Base-by-base conservation (phyloP, 202 grass and related monocot species). In the Panicum hallii region DNA sequence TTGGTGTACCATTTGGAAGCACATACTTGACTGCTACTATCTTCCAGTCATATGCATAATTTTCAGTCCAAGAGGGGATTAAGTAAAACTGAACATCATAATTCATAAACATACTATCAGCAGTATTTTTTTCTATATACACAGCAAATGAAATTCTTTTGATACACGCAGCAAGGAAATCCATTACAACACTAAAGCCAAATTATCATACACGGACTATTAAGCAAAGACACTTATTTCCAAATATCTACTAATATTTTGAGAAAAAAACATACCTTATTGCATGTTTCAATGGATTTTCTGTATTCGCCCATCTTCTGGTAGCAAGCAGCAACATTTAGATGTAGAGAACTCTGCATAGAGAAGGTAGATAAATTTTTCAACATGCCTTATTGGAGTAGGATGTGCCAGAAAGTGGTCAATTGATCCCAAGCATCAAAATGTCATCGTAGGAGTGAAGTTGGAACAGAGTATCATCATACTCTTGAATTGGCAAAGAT, bases 401-500 rank as follows among this genome's bases (percentile, higher is more conserved):
- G 2, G 1, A 72, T 61, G 55, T 56, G 60, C n/a, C n/a, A 23
- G 17, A n/a, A 73, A 78, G 81, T 77, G 48, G 26, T 88, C n/a
- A 15, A 50, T 43, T 13, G 81, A 86, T 4, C 70, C 70, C 70
- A 15, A 19, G 6, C 34, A 71, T 43, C 50, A 68, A 82, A 67
- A 23, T 17, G 7, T 65, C 69, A 87, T 46, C n/a, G 67, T 52
- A 74, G 52, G 8, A 72, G 10, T 46, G 67, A 46, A 63, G 52
- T 28, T 74, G 19, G 63, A 83, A 78, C 41, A 46, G 7, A 45
- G 20, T 47, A 74, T 76, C 50, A 43, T 75, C 91, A 5, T 94
- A 96, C 97, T 85, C 97, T 99, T 88, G 97, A 96, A 91, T 90
- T 96, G 28, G 89, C 86, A 88, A 96, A 99, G 70, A 99, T 88